Evolutionary conservation across 2,329 filamentous ascomycete genomes (phyloP).

Genomic region (Penicillium vulpinum): DNA sequence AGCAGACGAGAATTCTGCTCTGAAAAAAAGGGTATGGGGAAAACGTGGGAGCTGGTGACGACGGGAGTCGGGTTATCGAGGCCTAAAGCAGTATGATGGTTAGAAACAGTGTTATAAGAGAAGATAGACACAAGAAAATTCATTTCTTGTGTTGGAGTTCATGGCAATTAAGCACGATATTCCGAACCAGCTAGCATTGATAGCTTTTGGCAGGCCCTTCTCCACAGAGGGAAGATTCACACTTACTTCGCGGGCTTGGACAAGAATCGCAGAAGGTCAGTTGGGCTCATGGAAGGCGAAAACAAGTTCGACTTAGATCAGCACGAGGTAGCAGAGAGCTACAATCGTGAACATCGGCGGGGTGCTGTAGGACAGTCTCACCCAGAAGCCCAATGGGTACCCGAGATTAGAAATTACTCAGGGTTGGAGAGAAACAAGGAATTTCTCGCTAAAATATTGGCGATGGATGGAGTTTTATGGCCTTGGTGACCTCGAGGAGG

Average conservation of each 20-base stretch:
- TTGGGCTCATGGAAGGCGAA: slow-evolving; percentile 78
- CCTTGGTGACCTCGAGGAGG: slow-evolving; percentile 19
- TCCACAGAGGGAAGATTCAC: slow-evolving; percentile 11
- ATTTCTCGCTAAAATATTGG: slow-evolving; percentile 2
- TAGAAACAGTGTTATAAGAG: slow-evolving; percentile 13
- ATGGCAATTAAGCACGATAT: slow-evolving; percentile 4
- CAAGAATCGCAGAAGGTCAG: slow-evolving; percentile 87
- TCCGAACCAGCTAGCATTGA: background rate
- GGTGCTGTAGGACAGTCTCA: slow-evolving; percentile 17
- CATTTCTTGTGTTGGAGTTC: background rate
- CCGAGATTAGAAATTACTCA: slow-evolving; percentile 16
- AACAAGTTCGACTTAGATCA: slow-evolving; percentile 35
- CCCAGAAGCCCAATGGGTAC: slow-evolving; percentile 19
- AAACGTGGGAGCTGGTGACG: slow-evolving; percentile 16
- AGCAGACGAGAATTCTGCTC: slow-evolving; percentile 71
- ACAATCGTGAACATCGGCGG: slow-evolving; percentile 38
- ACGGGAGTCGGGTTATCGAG: slow-evolving; percentile 59
- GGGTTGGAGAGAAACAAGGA: slow-evolving; percentile 3
- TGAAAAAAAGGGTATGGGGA: slow-evolving; percentile 21
- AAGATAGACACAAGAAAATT: background rate
- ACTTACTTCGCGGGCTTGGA: slow-evolving; percentile 92
- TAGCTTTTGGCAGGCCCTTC: background rate
- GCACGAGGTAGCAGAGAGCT: slow-evolving; percentile 36
- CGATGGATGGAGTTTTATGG: slow-evolving; percentile 6
- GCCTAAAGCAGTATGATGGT: slow-evolving; percentile 46